Evolutionary conservation across 768 basidiomycete species (phyloP).

Genomic region (Auricularia heimuer): DNA sequence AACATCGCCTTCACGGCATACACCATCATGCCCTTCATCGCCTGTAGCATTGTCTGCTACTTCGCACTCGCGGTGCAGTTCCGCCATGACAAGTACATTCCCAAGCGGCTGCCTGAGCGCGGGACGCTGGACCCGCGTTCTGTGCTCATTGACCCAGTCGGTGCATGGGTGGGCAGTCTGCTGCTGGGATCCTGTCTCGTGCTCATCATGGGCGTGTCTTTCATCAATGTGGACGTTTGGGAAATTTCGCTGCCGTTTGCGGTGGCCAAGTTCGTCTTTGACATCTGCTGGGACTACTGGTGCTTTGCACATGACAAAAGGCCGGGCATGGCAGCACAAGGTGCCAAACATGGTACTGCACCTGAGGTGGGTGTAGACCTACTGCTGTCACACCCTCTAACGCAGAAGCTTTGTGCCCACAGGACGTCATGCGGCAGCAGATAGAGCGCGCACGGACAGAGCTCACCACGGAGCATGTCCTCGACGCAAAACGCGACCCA

Average conservation of each 20-base stretch:
- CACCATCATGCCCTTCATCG: constrained; percentile 72
- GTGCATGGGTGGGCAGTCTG: constrained; percentile 64
- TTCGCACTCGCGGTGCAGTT: constrained; percentile 54
- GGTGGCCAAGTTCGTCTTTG: constrained; percentile 55
- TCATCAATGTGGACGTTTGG: constrained; percentile 72
- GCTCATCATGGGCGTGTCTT: constrained; percentile 69
- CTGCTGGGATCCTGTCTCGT: constrained; percentile 58
- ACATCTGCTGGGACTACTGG: constrained; percentile 30
- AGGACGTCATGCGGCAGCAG: background rate
- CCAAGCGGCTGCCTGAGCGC: constrained; percentile 27
- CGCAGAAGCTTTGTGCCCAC: background rate
- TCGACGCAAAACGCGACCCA: background rate
- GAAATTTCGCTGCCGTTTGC: constrained; percentile 79
- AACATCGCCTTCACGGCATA: constrained; percentile 67
- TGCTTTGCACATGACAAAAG: background rate
- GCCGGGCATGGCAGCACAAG: too few relatives aligned
- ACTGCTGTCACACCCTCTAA: too few relatives aligned
- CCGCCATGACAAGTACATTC: constrained; percentile 43
- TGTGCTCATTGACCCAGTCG: constrained; percentile 61
- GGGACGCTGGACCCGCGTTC: constrained; percentile 31
- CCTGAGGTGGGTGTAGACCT: too few relatives aligned
- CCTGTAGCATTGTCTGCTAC: constrained; percentile 48
- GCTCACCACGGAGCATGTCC: background rate
- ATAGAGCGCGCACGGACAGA: background rate
- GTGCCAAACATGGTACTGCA: too few relatives aligned